Conservation (phyloP, 768 basidiomycete species). For the Mycena haematopus region DNA sequence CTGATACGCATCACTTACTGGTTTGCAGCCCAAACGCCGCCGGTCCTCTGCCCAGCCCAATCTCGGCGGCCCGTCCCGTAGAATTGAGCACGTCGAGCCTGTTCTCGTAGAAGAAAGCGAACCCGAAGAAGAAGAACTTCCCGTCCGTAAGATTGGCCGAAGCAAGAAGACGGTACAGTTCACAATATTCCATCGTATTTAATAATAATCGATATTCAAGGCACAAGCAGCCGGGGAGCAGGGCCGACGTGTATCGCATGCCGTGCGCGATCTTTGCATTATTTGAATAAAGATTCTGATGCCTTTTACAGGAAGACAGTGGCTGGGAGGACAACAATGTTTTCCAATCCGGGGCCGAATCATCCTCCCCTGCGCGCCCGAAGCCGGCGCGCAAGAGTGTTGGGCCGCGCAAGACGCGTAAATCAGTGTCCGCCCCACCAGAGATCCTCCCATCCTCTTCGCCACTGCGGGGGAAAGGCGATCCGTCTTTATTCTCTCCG, state of each 20-base stretch:
- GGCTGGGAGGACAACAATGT: slow-evolving; percentile 93
- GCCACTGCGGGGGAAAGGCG: slow-evolving; percentile 38
- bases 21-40: slow-evolving; percentile 72
- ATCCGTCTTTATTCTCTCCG: slow-evolving; percentile 44
- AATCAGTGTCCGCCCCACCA: slow-evolving; percentile 77
- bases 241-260: slow-evolving; percentile 61
- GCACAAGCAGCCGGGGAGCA: slow-evolving; percentile 56
- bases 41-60: slow-evolving; percentile 81
- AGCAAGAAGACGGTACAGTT: slow-evolving; percentile 62
- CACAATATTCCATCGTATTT: background rate
- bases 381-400: slow-evolving; percentile 48
- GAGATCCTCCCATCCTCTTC: slow-evolving; percentile 55
- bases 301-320: slow-evolving; percentile 60
- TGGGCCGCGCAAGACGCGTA: slow-evolving; percentile 59
- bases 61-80: slow-evolving; percentile 57
- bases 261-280: slow-evolving; percentile 36
- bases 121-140: slow-evolving; percentile 69
- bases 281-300: slow-evolving; percentile 12
- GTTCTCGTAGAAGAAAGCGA: slow-evolving; percentile 76
- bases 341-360: slow-evolving; percentile 89
- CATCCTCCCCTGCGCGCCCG: slow-evolving; percentile 73
- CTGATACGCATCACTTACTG: slow-evolving; percentile 21
- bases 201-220: slow-evolving; percentile 36
- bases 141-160: slow-evolving; percentile 63
- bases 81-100: slow-evolving; percentile 46